These are phyloP conservation scores for Penicillium verrucosum DNA, from an alignment of 2,329 filamentous ascomycete genomes.

Conservation along the genomic window DNA sequence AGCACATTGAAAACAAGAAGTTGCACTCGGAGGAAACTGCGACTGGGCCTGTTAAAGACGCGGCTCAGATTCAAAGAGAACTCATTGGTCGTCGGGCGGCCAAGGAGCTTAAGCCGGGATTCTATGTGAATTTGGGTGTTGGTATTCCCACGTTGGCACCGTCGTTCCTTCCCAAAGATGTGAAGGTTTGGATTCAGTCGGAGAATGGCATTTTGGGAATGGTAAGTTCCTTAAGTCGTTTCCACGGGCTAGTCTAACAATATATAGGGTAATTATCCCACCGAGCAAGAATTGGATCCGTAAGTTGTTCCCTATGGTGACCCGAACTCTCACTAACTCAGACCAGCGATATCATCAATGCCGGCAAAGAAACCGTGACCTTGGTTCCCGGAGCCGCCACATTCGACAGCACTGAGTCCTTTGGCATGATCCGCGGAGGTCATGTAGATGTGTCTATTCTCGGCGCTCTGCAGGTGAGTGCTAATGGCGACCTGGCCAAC, in stretches of 20 bases:
- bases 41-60: conserved; percentile 34
- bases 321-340: neutral
- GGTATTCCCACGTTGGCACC: conserved; percentile 78
- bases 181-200: conserved; percentile 77
- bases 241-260: neutral
- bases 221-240: conserved; percentile 26
- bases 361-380: conserved; percentile 83
- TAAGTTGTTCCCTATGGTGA: conserved; percentile 14
- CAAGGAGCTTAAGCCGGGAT: conserved; percentile 68
- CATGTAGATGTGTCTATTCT: conserved; percentile 82
- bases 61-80: conserved; percentile 39
- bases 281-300: conserved; percentile 66
- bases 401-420: conserved; percentile 78
- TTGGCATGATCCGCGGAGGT: conserved; percentile 82
- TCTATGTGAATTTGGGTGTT: conserved; percentile 37
- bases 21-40: conserved; percentile 46
- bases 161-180: conserved; percentile 64
- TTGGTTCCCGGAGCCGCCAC: conserved; percentile 71
- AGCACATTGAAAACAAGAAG: conserved; percentile 69
- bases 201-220: conserved; percentile 86
- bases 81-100: conserved; percentile 74
- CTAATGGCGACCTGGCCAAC: conserved; percentile 76
- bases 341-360: conserved; percentile 70
- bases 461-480: conserved; percentile 76
- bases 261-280: conserved; percentile 66